Base-by-base conservation (phyloP, 805 yeast genomes). In the Spathaspora boniae region DNA sequence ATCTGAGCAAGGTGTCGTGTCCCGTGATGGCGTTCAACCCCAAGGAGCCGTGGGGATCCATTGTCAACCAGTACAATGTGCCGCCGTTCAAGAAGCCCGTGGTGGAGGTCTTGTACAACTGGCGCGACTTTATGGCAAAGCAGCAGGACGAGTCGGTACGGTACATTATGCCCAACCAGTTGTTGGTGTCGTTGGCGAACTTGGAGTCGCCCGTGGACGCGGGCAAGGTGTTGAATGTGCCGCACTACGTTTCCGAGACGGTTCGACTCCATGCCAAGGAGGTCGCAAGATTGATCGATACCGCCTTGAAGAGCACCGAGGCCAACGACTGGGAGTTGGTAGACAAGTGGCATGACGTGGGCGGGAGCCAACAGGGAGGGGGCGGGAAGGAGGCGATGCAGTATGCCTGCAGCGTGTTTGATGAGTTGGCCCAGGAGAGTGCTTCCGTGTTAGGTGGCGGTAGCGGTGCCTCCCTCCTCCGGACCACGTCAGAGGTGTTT, bases 61-160 rank as follows among this genome's bases (percentile, higher is more conserved):
- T 88, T 30, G 68, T 84, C 51, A 58, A 62, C 29, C 86, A 82
- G 47, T 84, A 80, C 56, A 81, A 80, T 40, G 65, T 91, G 3
- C 76, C 82, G 1, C 42, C 54, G 1, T 62, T 73, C 18, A 77
- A 71, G 40, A 71, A 73, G 33, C 72, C 72, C 0, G 54, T 87
- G 5, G 69, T 86, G 12, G 76, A 70, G 42, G 76, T 62, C 0
- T 62, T 93, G 14, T 86, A 74, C 47, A 68, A 75, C 28, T 93
- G 97, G 97, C 75, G 98, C 56, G 98, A 93, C 54, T 33, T 41
- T 1, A 51, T 73, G 23, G 98, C 97, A 2, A 71, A 94, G 44
- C 46, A 63, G 25, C 71, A 75, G 31, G 98, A 93, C 56, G 98
- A 93, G 60, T 84, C 95, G 2, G 77, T 82, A 2, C 68, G 94